Conservation (phyloP, 2,329 filamentous ascomycete genomes). For the Exophiala oligosperma region DNA sequence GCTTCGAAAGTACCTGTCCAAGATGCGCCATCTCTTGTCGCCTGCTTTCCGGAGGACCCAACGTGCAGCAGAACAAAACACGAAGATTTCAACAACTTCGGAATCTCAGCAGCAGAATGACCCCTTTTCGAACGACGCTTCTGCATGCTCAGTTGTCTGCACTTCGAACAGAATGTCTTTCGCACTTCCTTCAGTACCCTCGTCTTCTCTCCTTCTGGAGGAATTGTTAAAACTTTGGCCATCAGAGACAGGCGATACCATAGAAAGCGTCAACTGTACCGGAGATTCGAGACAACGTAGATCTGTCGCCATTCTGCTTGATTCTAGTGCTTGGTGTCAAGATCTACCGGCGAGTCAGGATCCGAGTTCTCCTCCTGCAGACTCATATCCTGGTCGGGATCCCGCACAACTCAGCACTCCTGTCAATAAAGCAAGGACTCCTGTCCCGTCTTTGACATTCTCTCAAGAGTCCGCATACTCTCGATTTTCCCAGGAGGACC, state of each 20-base stretch:
- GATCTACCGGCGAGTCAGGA: slow-evolving; percentile 2
- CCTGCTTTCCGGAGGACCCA: slow-evolving; percentile 5
- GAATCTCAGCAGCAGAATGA: background rate
- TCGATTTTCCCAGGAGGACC: background rate
- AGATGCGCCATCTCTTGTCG: slow-evolving; percentile 1
- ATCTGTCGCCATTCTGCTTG: slow-evolving; percentile 8
- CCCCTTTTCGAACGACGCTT: background rate
- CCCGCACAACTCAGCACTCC: background rate
- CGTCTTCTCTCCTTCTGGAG: slow-evolving; percentile 11
- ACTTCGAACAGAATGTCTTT: slow-evolving; percentile 3
- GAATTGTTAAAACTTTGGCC: slow-evolving; percentile 20
- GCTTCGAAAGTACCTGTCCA: background rate
- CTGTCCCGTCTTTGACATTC: slow-evolving; percentile 21
- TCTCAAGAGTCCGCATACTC: slow-evolving; percentile 12
- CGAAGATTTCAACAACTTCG: background rate
- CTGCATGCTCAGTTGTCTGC: background rate
- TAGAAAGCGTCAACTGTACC: background rate
- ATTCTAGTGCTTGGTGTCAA: slow-evolving; percentile 11
- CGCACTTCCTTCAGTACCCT: slow-evolving; percentile 17
- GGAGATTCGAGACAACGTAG: background rate
- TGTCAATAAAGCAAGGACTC: slow-evolving; percentile 12
- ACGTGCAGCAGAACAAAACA: background rate
- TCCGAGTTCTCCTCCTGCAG: slow-evolving; percentile 15
- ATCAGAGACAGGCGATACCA: background rate
- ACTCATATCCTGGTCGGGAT: background rate